Base-by-base conservation (phyloP, 257 asterid genomes). In the Solanum boliviense region DNA sequence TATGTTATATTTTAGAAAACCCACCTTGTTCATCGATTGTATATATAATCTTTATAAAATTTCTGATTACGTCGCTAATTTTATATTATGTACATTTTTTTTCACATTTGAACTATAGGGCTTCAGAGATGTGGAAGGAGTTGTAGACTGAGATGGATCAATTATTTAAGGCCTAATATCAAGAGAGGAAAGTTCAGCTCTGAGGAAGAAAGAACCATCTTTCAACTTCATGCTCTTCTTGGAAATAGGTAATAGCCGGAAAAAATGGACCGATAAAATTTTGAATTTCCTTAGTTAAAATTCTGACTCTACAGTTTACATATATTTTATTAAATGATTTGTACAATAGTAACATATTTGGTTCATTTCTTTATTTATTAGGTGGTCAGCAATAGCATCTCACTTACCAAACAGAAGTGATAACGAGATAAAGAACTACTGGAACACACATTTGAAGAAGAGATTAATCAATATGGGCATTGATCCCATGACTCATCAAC, bases 381-480 rank as follows among this genome's bases (percentile, higher is more conserved):
- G 92, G 75, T 91, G 91, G 92, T 86, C 92, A 62, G 25, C 87
- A 9, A 87, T 89, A 81, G 90, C 88, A 9, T n/a, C 73, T 36
- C 81, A 87, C 48, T 78, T 90, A 36, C 83, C 91, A 13, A 90
- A 68, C 74, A 87, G 91, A 87, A 90, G 90, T 5, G 91, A 90
- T 71, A 90, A 89, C 25, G 92, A 89, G 67, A 79, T 91, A 38
- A 87, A 89, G 48, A 89, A 91, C 32, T 70, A 85, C 13, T 91
- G 91, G 91, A 89, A 90, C 87, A 87, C 92, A 12, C 89, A 32
- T 84, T 12, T 88, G 83, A 88, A 85, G 88, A 91, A 91, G 85
- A 89, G 90, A 46, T 31, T 89, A 52, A 72, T 74, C 25, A 91
- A 86, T 65, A 89, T 89, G 92, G 91, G 89, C 16, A 67, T 86